Evolutionary conservation across 345 rosid genomes (phyloP), one percentile per base, ranked within the genome.

Genomic region (Garcia nutans): DNA sequence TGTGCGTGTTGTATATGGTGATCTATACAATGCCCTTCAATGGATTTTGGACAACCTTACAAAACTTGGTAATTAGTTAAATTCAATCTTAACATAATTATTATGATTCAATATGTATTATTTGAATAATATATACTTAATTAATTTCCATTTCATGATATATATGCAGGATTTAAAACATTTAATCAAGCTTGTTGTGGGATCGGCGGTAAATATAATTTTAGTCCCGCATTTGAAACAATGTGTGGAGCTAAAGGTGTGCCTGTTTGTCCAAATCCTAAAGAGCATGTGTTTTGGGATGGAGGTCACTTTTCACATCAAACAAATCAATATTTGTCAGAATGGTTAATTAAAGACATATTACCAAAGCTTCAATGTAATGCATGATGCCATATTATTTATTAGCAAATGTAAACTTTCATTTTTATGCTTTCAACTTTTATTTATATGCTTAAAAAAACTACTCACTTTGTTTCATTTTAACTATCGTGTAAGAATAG

Each of bases 211-310:
- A 77, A 70, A 12, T 76, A 76, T 33, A 55, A 74, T 44, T 81
- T 70, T 28, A 74, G 50, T 22, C 5, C 11, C 0, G 0, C 3
- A 0, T 65, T 55, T 2, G 26, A 19, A 2, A 70, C 57, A 6
- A 45, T 57, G 13, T 86, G 87, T 3, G 84, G 89, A 75, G 78
- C 68, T 6, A 8, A 13, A 1, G 73, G 74, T 13, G 82, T 76
- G 10, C 80, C 76, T 1, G 82, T 80, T 13, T 86, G 89, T 63
- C 9, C 42, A 37, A 68, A 75, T 22, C 84, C 83, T 22, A 44
- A 65, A 24, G 58, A 59, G 67, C 65, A 63, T 20, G 59, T 80
- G 17, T 84, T 81, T 45, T 86, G 87, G 86, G 87, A 86, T 10
- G 84, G 84, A 47, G 65, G 76, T 1, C 86, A 81, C 20, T 77